Evolutionary conservation across 1,284 basidiomycete species (phyloP), one percentile per base, ranked within the genome.

Genomic region (Chondrostereum purpureum): DNA sequence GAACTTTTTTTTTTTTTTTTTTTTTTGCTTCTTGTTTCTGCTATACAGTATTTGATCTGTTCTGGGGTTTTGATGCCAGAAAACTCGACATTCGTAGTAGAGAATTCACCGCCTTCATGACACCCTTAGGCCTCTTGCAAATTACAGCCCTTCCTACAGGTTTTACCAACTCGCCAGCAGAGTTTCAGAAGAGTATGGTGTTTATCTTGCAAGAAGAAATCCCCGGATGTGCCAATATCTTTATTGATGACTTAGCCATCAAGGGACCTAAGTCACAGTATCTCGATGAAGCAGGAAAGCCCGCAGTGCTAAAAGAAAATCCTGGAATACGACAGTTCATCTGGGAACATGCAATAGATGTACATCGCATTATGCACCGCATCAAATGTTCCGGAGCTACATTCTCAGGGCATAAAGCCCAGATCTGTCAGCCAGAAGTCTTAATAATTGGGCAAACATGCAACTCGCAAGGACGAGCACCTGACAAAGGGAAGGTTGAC

Each of bases 131-230:
- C 1, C 48, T 58, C 0, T 38, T 65, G 3, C 40, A 59, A n/a
- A 47, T 68, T 1, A 59, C 58, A 0, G 58, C 53, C 2, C 41
- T 70, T 22, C 66, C 65, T 4, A 58, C 56, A 52, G 67, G 67
- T 1, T 69, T 56, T 51, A 66, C 64, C 0, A 66, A 66, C 42
- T 65, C 62, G 0, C 50, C 64, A 0, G 52, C 60, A 1, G 62
- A 66, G n/a, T 64, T 66, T 40, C 66, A 69, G 23, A 58, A 62
- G 2, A 58, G 67, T 48, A 58, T 68, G 19, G 56, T 54, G 0
- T 63, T 59, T 39, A 60, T 69, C 12, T 38, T 70, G 1, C 56
- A 61, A 24, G 49, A 58, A 12, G 62, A 68, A 48, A 63, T 65
- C 8, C 58, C 61, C 0, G 16, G 61, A 12, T 33, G 55, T 2